Base-by-base conservation (phyloP, 129 eudicot genomes). In the Centaurea solstitialis region DNA sequence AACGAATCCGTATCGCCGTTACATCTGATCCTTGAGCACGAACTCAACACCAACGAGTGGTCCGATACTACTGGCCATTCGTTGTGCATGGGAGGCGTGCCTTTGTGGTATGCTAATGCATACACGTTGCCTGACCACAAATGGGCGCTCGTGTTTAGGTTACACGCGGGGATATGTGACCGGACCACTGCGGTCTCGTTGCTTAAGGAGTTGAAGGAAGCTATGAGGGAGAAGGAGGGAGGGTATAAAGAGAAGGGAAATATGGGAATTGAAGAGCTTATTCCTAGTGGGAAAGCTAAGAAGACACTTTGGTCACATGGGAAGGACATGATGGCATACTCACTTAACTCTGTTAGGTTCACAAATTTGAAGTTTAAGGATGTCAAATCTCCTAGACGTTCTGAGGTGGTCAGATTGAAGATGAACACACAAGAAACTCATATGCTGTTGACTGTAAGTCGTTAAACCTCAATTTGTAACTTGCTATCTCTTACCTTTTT, bases 231-330 rank as follows among this genome's bases (percentile, higher is more conserved):
- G 28, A 76, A 77, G 45, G 37, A 17, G 6, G 80, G 69, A 4
- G 81, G 85, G 79, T 28, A 71, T 77, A 81, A 74, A 39, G 87
- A 83, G 71, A 86, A 85, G 80, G 89, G 88, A 64, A 83, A 79
- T 53, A 62, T 76, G 76, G 93, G 89, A 73, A 90, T 90, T 9
- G 93, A 90, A 66, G 85, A 79, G 37, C 85, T 90, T 75, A 75
- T 90, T 61, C 93, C 91, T 1, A 23, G 40, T 73, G 93, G 89
- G 71, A 72, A 74, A 82, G 64, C 82, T 35, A 90, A 90, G 77
- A 90, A 90, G 84, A 70, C 91, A 21, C 12, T 90, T 33, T 90
- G 91, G 93, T 89, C 87, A 0, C 89, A 85, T 84, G 93, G 93
- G 68, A 15, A 82, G 80, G 93, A 90, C 78, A 83, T 77, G 88